Base-by-base conservation (phyloP, 2,329 filamentous ascomycete species). In the Plenodomus biglobosus region DNA sequence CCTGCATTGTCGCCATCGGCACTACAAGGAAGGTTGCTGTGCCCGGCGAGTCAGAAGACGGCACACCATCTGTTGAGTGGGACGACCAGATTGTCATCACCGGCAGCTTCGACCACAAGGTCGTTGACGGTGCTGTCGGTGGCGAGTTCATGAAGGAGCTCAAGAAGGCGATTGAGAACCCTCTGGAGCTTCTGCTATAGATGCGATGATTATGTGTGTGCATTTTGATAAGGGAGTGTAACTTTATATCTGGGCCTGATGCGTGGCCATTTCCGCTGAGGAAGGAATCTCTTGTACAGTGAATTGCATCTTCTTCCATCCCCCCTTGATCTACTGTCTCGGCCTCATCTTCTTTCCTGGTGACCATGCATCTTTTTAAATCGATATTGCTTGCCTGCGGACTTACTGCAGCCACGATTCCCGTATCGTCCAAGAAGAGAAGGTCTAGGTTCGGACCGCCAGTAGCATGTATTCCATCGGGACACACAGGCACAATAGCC, bases 91-190 rank as follows among this genome's bases (percentile, higher is more conserved):
- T 99, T 68, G 84, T 88, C 54, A 86, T 99, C 50, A 97, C 92
- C 34, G 92, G 80, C 68, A 95, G 89, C 81, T 99, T 99, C 74
- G 94, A 99, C 80, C 94, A 99, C 85, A 96, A 96, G 84, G 92
- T 97, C 42, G 86, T 99, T 11, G 94, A 99, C 72, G 94, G 94
- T 57, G 94, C 92, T 35, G 89, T 97, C 49, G 95, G 94, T 69
- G 94, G 87, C 50, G 94, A 99, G 76, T 99, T 92, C 85, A 90
- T 99, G 76, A 85, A 84, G 75, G 94, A 95, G 80, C 80, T 99
- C 75, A 99, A 99, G 88, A 92, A 92, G 83, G 89, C 91, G 44
- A 80, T 99, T 52, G 94, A 99, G 85, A 96, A 96, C 83, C 94
- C 94, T 61, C 82, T 99, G 63, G 89, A 95, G 80, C 82, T 99